phyloP scores from a whole-genome alignment of 768 basidiomycete species.

The Trametes cubensis region DNA sequence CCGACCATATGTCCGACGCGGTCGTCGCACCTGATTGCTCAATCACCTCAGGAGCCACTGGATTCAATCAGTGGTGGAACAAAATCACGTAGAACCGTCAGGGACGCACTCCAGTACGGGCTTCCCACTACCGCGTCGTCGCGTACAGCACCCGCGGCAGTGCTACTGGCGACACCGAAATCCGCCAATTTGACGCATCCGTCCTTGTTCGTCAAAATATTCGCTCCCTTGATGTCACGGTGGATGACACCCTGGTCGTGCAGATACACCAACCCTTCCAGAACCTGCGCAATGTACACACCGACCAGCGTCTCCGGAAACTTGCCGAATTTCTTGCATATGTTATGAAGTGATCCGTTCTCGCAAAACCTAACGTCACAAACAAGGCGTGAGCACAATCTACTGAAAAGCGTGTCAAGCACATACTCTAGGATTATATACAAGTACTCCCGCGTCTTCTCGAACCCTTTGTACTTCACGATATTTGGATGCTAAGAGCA shows the following conservation, averaged over 20 bases:
- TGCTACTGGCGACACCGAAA: conserved; percentile 91
- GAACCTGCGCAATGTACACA: conserved; percentile 94
- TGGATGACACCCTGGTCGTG: conserved; percentile 99
- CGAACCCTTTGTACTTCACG: conserved; percentile 98
- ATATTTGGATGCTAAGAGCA: conserved; percentile 84
- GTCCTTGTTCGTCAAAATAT: conserved; percentile 98
- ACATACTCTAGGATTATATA: conserved; percentile 95
- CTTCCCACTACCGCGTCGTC: conserved; percentile 96
- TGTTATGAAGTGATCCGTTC: conserved; percentile 94
- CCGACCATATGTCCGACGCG: conserved; percentile 92
- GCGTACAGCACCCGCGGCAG: conserved; percentile 70
- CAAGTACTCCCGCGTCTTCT: conserved; percentile 90
- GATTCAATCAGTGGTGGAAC: conserved; percentile 5
- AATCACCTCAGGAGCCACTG: conserved; percentile 98
- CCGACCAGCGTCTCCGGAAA: conserved; percentile 97
- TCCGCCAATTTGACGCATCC: conserved; percentile 98
- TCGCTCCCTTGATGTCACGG: conserved; percentile 98
- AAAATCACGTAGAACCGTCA: neutral
- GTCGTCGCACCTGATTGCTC: conserved; percentile 98
- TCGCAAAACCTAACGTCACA: conserved; percentile 79
- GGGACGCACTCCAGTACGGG: conserved; percentile 92
- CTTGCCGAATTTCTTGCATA: conserved; percentile 96
- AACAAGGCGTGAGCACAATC: neutral
- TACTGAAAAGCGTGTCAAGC: neutral
- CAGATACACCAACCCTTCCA: conserved; percentile 94